phyloP scores from a whole-genome alignment of 1,284 basidiomycete genomes.

The Cutaneotrichosporon cutaneum region DNA sequence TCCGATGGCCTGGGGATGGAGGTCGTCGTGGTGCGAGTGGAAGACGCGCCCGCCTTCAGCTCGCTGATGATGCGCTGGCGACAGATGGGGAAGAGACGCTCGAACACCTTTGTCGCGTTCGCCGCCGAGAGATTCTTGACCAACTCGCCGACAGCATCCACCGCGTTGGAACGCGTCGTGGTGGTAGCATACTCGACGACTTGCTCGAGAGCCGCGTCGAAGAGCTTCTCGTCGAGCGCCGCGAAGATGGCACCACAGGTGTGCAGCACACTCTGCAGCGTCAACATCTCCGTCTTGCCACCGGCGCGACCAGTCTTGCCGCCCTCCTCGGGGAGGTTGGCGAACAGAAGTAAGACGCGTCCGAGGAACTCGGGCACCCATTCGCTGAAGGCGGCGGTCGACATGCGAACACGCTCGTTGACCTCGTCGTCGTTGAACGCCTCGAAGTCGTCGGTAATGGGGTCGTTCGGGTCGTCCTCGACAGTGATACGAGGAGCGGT shows the following conservation, averaged over 20 bases:
- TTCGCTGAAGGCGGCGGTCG: constrained; percentile 56
- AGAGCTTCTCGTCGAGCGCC: constrained; percentile 82
- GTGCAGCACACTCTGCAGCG: constrained; percentile 41
- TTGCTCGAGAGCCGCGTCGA: constrained; percentile 80
- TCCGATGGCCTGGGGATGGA: constrained; percentile 80
- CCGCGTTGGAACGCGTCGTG: constrained; percentile 81
- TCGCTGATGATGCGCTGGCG: constrained; percentile 78
- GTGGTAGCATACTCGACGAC: constrained; percentile 78
- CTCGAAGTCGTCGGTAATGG: constrained; percentile 40
- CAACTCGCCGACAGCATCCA: constrained; percentile 84
- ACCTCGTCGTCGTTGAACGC: constrained; percentile 42
- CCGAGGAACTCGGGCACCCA: constrained; percentile 89
- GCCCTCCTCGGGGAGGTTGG: constrained; percentile 84
- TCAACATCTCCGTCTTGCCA: constrained; percentile 52
- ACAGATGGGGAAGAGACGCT: constrained; percentile 78
- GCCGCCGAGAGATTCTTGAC: constrained; percentile 81
- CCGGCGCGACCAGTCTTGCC: constrained; percentile 50
- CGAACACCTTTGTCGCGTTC: constrained; percentile 72
- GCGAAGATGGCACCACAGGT: constrained; percentile 67
- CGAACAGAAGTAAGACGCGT: constrained; percentile 80
- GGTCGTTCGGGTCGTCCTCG: constrained; percentile 47
- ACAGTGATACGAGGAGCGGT: constrained; percentile 26
- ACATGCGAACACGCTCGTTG: constrained; percentile 42
- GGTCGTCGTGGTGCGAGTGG: constrained; percentile 81
- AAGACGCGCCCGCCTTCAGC: constrained; percentile 88